Evolutionary conservation across 805 yeast genomes (phyloP).

Genomic region (Candida multigemmis): DNA sequence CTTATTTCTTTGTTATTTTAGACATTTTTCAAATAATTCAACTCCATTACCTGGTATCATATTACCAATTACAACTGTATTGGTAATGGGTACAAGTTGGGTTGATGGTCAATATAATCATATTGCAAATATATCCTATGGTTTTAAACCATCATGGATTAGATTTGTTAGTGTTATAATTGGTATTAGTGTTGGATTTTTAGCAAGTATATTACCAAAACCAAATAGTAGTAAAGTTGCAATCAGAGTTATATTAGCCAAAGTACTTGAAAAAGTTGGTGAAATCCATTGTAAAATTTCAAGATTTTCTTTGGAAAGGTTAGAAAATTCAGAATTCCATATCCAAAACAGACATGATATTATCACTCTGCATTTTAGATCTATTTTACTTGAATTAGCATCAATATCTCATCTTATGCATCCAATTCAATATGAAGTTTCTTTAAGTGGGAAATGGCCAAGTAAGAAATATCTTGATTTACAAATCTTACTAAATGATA

Average conservation of each 20-base stretch:
- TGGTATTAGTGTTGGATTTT: slow-evolving; percentile 20
- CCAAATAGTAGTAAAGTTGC: slow-evolving; percentile 18
- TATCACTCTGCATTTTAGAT: slow-evolving; percentile 10
- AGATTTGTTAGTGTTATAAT: slow-evolving; percentile 18
- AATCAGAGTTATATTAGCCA: slow-evolving; percentile 13
- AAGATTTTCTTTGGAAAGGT: slow-evolving; percentile 14
- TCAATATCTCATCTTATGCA: slow-evolving; percentile 11
- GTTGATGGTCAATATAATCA: slow-evolving; percentile 10
- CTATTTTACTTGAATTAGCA: slow-evolving; percentile 11
- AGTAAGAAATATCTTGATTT: slow-evolving; percentile 12
- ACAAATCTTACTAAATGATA: slow-evolving; percentile 13
- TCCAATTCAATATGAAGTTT: slow-evolving; percentile 18
- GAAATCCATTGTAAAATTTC: slow-evolving; percentile 19
- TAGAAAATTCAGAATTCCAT: slow-evolving; percentile 10
- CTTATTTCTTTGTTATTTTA: slow-evolving; percentile 12
- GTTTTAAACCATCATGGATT: slow-evolving; percentile 15
- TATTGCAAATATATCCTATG: slow-evolving; percentile 16
- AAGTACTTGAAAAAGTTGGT: slow-evolving; percentile 14
- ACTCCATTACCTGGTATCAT: slow-evolving; percentile 17
- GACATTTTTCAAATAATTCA: slow-evolving; percentile 21
- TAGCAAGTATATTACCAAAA: slow-evolving; percentile 20
- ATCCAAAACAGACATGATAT: slow-evolving; percentile 12
- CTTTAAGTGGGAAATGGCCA: slow-evolving; percentile 24
- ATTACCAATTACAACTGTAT: slow-evolving; percentile 14
- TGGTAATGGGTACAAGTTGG: slow-evolving; percentile 27